Conservation (phyloP, 179 eudicot species). For the Pouteria campechiana region DNA sequence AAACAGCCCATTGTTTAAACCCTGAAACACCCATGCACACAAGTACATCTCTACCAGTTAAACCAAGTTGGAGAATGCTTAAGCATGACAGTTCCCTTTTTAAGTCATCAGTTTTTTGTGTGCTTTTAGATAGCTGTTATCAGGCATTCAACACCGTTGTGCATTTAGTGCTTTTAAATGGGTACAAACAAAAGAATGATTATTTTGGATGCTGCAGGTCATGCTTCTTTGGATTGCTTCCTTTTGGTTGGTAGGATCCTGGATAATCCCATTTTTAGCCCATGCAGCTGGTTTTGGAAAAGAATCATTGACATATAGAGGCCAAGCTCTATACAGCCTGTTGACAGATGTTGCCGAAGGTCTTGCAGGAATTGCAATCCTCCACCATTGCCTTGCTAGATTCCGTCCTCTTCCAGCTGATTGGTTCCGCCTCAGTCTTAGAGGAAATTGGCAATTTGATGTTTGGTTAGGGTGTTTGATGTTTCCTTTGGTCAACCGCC, state of each 20-base stretch:
- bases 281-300: slow-evolving; percentile 59
- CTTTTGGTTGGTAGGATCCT: slow-evolving; percentile 73
- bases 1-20: too few species aligned
- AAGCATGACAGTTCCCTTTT: too few species aligned
- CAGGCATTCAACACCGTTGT: too few species aligned
- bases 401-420: slow-evolving; percentile 62
- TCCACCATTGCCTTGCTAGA: slow-evolving; percentile 50
- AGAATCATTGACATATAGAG: slow-evolving; percentile 54
- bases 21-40: too few species aligned
- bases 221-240: slow-evolving; percentile 74
- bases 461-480: slow-evolving; percentile 66
- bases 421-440: slow-evolving; percentile 59
- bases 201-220: slow-evolving; percentile 33
- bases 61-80: too few species aligned
- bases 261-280: slow-evolving; percentile 75
- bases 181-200: too few species aligned
- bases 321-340: slow-evolving; percentile 73
- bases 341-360: slow-evolving; percentile 71
- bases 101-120: too few species aligned
- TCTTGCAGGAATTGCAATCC: slow-evolving; percentile 67
- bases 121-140: too few species aligned
- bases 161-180: too few species aligned
- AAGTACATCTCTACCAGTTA: too few species aligned
- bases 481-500: slow-evolving; percentile 76
- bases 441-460: slow-evolving; percentile 64